These are phyloP conservation scores for Ophidiomyces ophidiicola DNA, from an alignment of 2,329 filamentous ascomycete species.

Conservation along the genomic window DNA sequence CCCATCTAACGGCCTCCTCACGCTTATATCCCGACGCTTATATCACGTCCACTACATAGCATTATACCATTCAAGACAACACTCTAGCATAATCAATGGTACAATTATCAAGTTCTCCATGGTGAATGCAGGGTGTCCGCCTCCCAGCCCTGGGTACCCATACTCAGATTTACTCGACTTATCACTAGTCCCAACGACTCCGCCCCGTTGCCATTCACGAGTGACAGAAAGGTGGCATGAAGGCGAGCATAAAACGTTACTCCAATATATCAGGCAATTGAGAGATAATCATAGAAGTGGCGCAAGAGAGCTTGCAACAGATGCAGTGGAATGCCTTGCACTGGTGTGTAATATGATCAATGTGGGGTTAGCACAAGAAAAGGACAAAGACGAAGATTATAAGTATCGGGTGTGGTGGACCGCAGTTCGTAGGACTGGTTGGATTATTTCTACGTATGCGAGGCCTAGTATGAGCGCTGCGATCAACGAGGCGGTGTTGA, in stretches of 20 bases:
- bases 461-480: constrained; percentile 55
- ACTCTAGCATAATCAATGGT: no score
- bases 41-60: no score
- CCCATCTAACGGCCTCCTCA: no score
- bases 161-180: not conserved
- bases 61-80: no score
- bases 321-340: constrained; percentile 41
- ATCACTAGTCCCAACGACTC: not conserved
- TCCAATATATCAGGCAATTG: constrained; percentile 39
- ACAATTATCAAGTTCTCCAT: no score
- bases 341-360: constrained; percentile 34
- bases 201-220: not conserved
- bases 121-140: no score
- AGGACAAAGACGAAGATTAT: constrained; percentile 14
- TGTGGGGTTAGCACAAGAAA: constrained; percentile 16
- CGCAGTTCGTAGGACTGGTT: constrained; percentile 44
- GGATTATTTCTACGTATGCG: constrained; percentile 54
- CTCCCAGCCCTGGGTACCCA: no score
- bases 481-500: constrained; percentile 41
- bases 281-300: constrained; percentile 48
- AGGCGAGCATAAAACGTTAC: constrained; percentile 36
- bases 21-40: no score
- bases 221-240: constrained; percentile 2
- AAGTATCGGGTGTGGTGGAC: constrained; percentile 42
- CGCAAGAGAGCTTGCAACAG: constrained; percentile 45